Conservation (phyloP, 345 rosid species). For the Aquilaria yunnanensis region DNA sequence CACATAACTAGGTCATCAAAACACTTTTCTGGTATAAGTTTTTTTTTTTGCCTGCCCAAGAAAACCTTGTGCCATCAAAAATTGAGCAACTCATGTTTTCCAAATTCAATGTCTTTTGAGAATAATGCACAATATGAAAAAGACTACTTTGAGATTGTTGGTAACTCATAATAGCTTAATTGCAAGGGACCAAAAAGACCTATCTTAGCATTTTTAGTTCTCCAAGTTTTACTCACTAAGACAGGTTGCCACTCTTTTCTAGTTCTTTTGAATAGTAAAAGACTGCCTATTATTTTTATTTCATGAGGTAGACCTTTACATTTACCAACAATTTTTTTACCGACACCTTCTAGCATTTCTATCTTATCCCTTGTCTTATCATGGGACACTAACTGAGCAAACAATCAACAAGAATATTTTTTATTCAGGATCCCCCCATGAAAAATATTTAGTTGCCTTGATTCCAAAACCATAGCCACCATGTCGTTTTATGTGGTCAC, state of each 20-base stretch:
- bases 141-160: not conserved
- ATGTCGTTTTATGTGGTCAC: conserved; percentile 12
- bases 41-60: not conserved
- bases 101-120: conserved; percentile 11
- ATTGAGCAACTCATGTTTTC: conserved; percentile 14
- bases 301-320: conserved; percentile 9
- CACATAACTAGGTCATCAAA: too few species aligned
- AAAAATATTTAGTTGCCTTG: not conserved
- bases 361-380: not conserved
- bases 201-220: not conserved
- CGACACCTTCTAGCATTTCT: not conserved
- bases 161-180: conserved; percentile 8
- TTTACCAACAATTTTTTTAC: not conserved
- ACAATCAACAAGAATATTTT: conserved; percentile 13
- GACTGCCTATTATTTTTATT: not conserved
- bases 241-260: conserved; percentile 10
- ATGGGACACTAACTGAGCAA: not conserved
- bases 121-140: conserved; percentile 8
- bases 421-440: not conserved
- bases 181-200: not conserved
- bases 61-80: conserved; percentile 32
- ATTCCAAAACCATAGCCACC: conserved; percentile 5
- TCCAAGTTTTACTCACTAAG: conserved; percentile 9
- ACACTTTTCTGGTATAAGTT: too few species aligned
- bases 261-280: not conserved